phyloP scores from a whole-genome alignment of 2,329 filamentous ascomycete species.

The Diplodia intermedia region DNA sequence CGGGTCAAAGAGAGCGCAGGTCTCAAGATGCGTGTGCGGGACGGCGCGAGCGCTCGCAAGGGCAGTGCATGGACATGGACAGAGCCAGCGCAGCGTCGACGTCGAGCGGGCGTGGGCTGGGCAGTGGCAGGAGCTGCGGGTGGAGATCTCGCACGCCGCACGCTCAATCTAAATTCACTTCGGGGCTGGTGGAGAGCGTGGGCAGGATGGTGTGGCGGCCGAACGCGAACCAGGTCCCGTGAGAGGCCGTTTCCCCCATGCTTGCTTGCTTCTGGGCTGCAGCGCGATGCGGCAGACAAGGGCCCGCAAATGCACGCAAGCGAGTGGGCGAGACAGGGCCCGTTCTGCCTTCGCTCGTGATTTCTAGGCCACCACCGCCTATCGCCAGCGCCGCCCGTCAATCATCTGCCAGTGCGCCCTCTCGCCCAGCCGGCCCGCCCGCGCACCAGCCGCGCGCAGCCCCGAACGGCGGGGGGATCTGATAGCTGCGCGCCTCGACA shows the following conservation, averaged over 20 bases:
- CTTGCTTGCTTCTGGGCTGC: constrained; percentile 32
- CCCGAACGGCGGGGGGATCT: constrained; percentile 25
- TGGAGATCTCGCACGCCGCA: constrained; percentile 33
- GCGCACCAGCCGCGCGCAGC: constrained; percentile 29
- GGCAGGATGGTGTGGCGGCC: constrained; percentile 28
- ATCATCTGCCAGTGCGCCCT: constrained; percentile 23
- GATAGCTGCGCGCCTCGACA: constrained; percentile 27
- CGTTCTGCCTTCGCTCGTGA: constrained; percentile 21
- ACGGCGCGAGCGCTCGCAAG: constrained; percentile 32
- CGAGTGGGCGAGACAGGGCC: constrained; percentile 29
- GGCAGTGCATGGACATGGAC: constrained; percentile 28
- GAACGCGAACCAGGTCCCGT: constrained; percentile 30
- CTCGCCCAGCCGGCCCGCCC: constrained; percentile 24
- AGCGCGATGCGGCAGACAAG: constrained; percentile 28
- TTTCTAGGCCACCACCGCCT: constrained; percentile 27
- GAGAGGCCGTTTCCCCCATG: constrained; percentile 30
- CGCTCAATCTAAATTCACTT: constrained; percentile 33
- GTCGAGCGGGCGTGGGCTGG: constrained; percentile 8
- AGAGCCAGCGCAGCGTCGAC: constrained; percentile 27
- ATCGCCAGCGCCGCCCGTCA: constrained; percentile 24
- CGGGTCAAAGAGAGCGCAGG: constrained; percentile 30
- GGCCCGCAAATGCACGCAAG: constrained; percentile 31
- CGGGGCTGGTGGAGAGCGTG: constrained; percentile 24
- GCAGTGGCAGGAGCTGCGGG: constrained; percentile 5
- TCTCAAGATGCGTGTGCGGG: constrained; percentile 33